phyloP scores from a whole-genome alignment of 371 early-diverging fungal species.

The Syncephalastrum contaminatum region DNA sequence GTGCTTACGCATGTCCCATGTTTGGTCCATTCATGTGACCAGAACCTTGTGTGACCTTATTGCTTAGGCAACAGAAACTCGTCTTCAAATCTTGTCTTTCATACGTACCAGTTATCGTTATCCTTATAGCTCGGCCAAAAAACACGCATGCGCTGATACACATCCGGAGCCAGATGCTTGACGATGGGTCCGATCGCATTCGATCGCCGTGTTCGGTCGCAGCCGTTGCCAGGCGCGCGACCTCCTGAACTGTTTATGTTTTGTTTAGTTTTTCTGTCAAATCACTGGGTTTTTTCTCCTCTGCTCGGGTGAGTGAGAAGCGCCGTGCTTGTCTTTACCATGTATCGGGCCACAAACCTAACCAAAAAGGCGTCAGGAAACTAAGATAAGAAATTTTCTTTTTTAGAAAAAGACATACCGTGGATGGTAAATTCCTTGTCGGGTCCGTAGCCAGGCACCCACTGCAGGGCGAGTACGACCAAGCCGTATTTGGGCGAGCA shows the following conservation, averaged over 20 bases:
- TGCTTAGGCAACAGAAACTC: too few species aligned
- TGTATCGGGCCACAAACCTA: constrained; percentile 44
- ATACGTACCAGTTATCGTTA: constrained; percentile 30
- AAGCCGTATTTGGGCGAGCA: constrained; percentile 72
- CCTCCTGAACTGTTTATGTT: constrained; percentile 24
- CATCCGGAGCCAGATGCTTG: constrained; percentile 13
- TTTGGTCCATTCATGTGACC: constrained; percentile 59
- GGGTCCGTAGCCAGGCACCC: constrained; percentile 46
- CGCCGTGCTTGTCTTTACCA: constrained; percentile 16
- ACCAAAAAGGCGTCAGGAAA: constrained; percentile 24
- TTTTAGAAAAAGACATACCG: constrained; percentile 21
- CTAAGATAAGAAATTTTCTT: constrained; percentile 2
- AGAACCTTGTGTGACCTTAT: constrained; percentile 20
- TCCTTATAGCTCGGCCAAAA: constrained; percentile 43
- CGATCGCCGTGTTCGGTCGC: constrained; percentile 28
- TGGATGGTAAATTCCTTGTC: constrained; percentile 52
- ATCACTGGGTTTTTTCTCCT: background rate
- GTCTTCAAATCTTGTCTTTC: background rate
- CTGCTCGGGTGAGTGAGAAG: too few species aligned
- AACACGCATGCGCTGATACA: constrained; percentile 22
- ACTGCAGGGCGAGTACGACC: constrained; percentile 58
- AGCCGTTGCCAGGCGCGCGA: constrained; percentile 27
- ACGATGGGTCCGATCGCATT: constrained; percentile 24
- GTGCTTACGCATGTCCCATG: constrained; percentile 59
- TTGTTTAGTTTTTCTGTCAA: background rate